Percentiles rank a stretch among this genome's conserved stretches.
These are phyloP conservation scores for Globisporangium canariense DNA, from an alignment of 352 stramenopile species.

Conservation along the genomic window DNA sequence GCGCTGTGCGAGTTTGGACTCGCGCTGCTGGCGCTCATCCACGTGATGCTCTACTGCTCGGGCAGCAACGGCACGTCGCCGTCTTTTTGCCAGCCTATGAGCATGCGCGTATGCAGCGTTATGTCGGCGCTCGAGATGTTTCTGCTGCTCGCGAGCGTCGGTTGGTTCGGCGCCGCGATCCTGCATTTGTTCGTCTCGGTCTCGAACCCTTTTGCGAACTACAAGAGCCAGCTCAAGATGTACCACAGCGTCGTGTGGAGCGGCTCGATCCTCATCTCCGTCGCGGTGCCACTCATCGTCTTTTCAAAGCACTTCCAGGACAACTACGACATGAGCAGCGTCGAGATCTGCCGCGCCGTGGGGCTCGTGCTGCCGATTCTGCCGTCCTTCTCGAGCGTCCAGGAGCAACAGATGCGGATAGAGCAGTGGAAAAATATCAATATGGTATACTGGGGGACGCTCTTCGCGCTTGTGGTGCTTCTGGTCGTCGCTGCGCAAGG, in stretches of 20 bases:
- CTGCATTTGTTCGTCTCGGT: slow-evolving; percentile 70
- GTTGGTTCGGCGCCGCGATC: slow-evolving; percentile 71
- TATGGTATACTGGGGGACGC: slow-evolving; percentile 52
- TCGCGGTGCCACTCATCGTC: slow-evolving; percentile 37
- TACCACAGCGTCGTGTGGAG: slow-evolving; percentile 60
- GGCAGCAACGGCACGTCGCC: slow-evolving; percentile 7
- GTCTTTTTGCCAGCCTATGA: slow-evolving; percentile 32
- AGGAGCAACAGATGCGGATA: slow-evolving; percentile 30
- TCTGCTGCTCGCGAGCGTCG: slow-evolving; percentile 50
- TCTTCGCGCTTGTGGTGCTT: slow-evolving; percentile 54
- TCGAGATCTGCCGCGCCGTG: slow-evolving; percentile 51
- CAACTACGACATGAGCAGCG: slow-evolving; percentile 36
- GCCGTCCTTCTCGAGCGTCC: slow-evolving; percentile 18
- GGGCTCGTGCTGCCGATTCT: slow-evolving; percentile 46
- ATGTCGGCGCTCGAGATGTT: slow-evolving; percentile 53
- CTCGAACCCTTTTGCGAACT: slow-evolving; percentile 73
- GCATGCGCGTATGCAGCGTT: slow-evolving; percentile 31
- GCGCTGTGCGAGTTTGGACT: slow-evolving; percentile 58
- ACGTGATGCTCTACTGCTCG: slow-evolving; percentile 44
- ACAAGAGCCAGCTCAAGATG: slow-evolving; percentile 52
- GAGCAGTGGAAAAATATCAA: slow-evolving; percentile 59
- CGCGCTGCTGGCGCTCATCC: slow-evolving; percentile 37
- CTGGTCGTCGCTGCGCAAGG: slow-evolving; percentile 55
- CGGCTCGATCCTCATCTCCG: slow-evolving; percentile 35
- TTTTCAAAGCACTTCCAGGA: slow-evolving; percentile 35